phyloP scores from a whole-genome alignment of 108 stramenopile genomes.

The Pseudonitzschia pungens region DNA sequence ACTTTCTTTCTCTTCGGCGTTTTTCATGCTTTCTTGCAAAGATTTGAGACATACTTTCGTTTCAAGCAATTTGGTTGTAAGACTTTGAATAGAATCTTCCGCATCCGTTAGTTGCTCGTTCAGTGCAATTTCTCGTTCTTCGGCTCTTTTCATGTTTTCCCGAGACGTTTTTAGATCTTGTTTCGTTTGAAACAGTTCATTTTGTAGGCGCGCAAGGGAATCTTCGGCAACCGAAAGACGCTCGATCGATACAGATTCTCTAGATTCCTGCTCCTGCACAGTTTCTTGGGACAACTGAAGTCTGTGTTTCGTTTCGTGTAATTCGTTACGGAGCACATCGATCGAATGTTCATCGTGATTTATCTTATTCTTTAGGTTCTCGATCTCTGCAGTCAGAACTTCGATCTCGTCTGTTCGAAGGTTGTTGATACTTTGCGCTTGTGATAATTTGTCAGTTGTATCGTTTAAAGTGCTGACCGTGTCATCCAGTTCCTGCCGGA shows the following conservation, averaged over 20 bases:
- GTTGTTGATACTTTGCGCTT: not conserved
- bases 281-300: not conserved
- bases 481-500: conserved; percentile 16
- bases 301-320: conserved; percentile 2
- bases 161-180: not conserved
- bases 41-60: not conserved
- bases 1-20: not conserved
- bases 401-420: conserved; percentile 1
- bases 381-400: not conserved
- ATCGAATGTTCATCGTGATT: not conserved
- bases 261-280: not conserved
- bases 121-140: not conserved
- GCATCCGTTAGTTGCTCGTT: not conserved
- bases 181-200: conserved; percentile 11
- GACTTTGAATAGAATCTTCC: not conserved
- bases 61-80: not conserved
- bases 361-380: conserved; percentile 10
- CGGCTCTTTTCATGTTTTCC: not conserved
- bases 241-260: not conserved
- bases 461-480: not conserved
- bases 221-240: not conserved
- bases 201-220: not conserved
- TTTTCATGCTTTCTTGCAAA: not conserved
- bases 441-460: not conserved
- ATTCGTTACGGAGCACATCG: conserved; percentile 8